These are phyloP conservation scores for Tylopilus rubrobrunneus DNA, from an alignment of 768 basidiomycete species.

Conservation along the genomic window DNA sequence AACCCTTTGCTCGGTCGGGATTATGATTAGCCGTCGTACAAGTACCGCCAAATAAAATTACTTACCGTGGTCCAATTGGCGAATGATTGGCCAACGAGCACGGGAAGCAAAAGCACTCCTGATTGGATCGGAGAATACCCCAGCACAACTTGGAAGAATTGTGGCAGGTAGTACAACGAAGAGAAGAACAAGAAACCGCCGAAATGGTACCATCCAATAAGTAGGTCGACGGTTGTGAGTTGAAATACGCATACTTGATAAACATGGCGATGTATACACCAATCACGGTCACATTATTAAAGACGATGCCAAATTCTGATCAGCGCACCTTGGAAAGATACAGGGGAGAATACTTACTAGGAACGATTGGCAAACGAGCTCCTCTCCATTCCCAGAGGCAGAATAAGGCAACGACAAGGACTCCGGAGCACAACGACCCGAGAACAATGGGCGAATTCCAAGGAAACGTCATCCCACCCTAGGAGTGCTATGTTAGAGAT, in stretches of 20 bases:
- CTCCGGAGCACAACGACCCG: conserved; percentile 52
- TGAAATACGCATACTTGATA: conserved; percentile 45
- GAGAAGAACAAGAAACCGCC: conserved; percentile 63
- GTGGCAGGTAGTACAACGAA: conserved; percentile 67
- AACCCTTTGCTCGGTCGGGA: conserved; percentile 38
- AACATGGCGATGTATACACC: conserved; percentile 71
- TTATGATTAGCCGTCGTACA: background rate
- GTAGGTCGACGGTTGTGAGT: background rate
- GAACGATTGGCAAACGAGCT: conserved; percentile 67
- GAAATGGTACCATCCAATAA: background rate
- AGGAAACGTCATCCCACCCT: conserved; percentile 71
- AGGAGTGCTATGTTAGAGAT: conserved; percentile 1
- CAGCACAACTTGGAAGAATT: conserved; percentile 72
- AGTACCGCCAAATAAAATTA: background rate
- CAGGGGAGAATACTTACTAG: conserved; percentile 41
- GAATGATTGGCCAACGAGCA: conserved; percentile 61
- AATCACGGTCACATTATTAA: conserved; percentile 59
- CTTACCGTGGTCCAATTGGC: conserved; percentile 53
- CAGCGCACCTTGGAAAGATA: background rate
- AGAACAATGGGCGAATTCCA: conserved; percentile 69
- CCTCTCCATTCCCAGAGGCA: conserved; percentile 72
- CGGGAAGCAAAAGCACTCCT: conserved; percentile 64
- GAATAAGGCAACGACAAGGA: conserved; percentile 53
- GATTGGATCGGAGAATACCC: conserved; percentile 62
- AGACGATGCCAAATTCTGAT: conserved; percentile 31